Evolutionary conservation across 2,329 filamentous ascomycete species (phyloP).

Genomic region (Mariannaea elegans): DNA sequence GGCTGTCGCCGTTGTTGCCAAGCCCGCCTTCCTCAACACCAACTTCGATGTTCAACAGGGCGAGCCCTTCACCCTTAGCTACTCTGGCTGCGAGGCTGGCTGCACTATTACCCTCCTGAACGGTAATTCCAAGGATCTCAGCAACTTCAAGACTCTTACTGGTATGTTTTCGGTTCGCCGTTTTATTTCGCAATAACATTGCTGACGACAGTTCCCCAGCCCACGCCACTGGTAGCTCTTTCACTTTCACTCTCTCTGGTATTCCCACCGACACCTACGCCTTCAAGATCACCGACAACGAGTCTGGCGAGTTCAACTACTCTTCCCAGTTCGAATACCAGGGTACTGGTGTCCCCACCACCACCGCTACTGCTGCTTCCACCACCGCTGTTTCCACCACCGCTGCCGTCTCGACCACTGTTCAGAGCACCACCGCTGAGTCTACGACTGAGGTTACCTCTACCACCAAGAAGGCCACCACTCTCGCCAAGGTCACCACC

Average conservation of each 20-base stretch:
- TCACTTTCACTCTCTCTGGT: constrained; percentile 40
- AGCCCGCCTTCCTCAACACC: constrained; percentile 46
- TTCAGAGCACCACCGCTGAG: constrained; percentile 21
- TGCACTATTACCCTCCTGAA: constrained; percentile 49
- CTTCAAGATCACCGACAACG: constrained; percentile 47
- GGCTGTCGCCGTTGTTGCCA: constrained; percentile 40
- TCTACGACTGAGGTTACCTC: constrained; percentile 3
- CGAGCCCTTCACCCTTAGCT: constrained; percentile 45
- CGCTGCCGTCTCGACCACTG: constrained; percentile 21
- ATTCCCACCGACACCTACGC: constrained; percentile 45
- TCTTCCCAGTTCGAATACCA: constrained; percentile 43
- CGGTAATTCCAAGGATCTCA: constrained; percentile 40
- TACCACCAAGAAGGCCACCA: background rate
- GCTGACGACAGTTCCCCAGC: constrained; percentile 14
- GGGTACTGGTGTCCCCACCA: constrained; percentile 31
- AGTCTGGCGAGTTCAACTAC: constrained; percentile 43
- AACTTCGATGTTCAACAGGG: constrained; percentile 41
- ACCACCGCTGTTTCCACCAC: constrained; percentile 20
- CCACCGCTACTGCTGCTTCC: constrained; percentile 18
- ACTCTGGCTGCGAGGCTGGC: constrained; percentile 42
- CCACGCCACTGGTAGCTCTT: constrained; percentile 33
- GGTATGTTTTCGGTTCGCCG: constrained; percentile 44
- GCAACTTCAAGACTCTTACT: constrained; percentile 43
- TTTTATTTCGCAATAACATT: too few relatives aligned
- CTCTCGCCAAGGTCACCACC: constrained; percentile 30